These are phyloP conservation scores for Kodamaea neixiangensis DNA, from an alignment of 805 yeast species.

Conservation along the genomic window DNA sequence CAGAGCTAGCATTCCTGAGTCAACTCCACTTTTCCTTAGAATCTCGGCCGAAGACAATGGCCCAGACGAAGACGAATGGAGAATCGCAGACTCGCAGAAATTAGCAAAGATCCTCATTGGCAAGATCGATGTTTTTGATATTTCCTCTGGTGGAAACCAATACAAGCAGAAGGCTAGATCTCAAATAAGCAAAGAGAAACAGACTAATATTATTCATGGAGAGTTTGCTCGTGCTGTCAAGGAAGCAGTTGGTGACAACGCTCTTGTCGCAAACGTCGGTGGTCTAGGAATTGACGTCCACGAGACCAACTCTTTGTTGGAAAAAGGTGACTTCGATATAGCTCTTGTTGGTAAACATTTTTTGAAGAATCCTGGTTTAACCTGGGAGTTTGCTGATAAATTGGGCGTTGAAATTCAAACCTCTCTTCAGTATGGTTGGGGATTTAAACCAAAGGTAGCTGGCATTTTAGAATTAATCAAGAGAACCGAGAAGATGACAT, in stretches of 20 bases:
- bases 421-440: conserved; percentile 29
- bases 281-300: conserved; percentile 32
- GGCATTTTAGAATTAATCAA: conserved; percentile 20
- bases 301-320: conserved; percentile 42
- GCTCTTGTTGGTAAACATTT: conserved; percentile 49
- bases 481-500: conserved; percentile 10
- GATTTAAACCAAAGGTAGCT: conserved; percentile 19
- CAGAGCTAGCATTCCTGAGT: conserved; percentile 36
- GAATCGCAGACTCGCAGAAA: conserved; percentile 43
- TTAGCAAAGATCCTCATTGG: conserved; percentile 41
- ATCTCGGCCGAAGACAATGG: conserved; percentile 46
- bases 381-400: conserved; percentile 51
- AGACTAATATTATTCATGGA: not conserved
- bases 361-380: conserved; percentile 51
- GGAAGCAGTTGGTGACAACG: conserved; percentile 42
- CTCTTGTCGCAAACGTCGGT: conserved; percentile 51
- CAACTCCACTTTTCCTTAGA: conserved; percentile 49
- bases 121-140: conserved; percentile 51
- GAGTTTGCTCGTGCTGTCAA: conserved; percentile 43
- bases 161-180: conserved; percentile 29
- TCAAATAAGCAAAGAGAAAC: conserved; percentile 1
- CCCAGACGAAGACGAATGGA: conserved; percentile 41
- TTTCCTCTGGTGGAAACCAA: conserved; percentile 55
- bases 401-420: conserved; percentile 43
- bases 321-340: conserved; percentile 47